Base-by-base conservation (phyloP, 306 rosid species). In the Quercus cerris region DNA sequence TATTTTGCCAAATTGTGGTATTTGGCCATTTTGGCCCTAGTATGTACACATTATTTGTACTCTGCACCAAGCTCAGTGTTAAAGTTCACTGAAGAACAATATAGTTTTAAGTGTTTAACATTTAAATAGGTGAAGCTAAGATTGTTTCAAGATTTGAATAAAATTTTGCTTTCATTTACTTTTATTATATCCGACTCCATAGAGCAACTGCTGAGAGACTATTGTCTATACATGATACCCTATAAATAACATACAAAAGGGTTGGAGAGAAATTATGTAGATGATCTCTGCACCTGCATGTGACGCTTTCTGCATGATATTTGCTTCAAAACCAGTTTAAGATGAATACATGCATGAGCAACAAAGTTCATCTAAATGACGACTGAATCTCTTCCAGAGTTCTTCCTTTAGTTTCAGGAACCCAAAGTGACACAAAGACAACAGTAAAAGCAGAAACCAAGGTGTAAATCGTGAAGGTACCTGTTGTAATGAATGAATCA, bases 361-460 rank as follows among this genome's bases (percentile, higher is more conserved):
- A 81, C 61, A 69, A 80, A 62, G 80, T 30, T 86, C 81, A 92
- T 85, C 94, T 85, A 67, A 92, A 90, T 5, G 98, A 93, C 49
- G 63, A 79, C 64, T 91, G 98, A 75, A 93, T 93, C 86, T 93
- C 98, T 86, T 91, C 98, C 80, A 93, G 82, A 66, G 97, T 85
- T 88, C 98, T 87, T 46, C 97, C 98, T 74, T 90, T 93, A 75
- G 98, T 93, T 78, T 93, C 98, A 3, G 97, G 98, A 35, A 91
- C 98, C 90, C 88, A 91, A 12, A 83, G 28, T 7, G 87, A 27
- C 5, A 83, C 83, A 66, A 91, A 93, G 73, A 58, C 87, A 49
- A 91, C 77, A 4, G 97, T 84, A 5, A 91, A 86, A 55, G 86
- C 90, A 68, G 91, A 49, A 64, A 93, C 84, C 5, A 84, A 41